A percentile compares a stretch with the other conserved stretches of the same genome.
Evolutionary conservation across 2,329 filamentous ascomycete species (phyloP).

Genomic region (Clarireedia homoeocarpa): DNA sequence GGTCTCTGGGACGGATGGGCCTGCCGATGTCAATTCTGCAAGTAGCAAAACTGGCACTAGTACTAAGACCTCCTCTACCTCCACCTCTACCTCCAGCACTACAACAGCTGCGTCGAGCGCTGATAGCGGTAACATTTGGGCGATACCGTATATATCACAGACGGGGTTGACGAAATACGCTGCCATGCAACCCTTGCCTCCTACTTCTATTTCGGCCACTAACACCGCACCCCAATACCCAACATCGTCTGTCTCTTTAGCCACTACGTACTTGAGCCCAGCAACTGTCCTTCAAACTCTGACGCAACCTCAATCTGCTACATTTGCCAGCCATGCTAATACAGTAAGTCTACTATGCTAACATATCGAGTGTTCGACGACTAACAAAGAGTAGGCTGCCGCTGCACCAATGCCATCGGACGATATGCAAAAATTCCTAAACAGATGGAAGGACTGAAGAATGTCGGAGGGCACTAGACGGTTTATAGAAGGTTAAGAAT

Average conservation of each 20-base stretch:
- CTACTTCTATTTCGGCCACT: conserved; percentile 32
- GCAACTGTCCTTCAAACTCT: conserved; percentile 30
- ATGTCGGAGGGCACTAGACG: not conserved
- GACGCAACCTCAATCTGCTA: conserved; percentile 30
- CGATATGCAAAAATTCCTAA: conserved; percentile 31
- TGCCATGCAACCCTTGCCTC: conserved; percentile 33
- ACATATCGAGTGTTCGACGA: not conserved
- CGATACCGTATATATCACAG: conserved; percentile 30
- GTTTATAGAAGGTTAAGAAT: not conserved
- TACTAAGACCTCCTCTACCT: not conserved
- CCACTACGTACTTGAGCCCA: conserved; percentile 27
- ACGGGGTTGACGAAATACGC: conserved; percentile 32
- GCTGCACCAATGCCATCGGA: conserved; percentile 27
- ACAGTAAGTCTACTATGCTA: conserved; percentile 24
- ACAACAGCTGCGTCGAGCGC: conserved; percentile 5
- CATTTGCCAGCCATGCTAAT: conserved; percentile 30
- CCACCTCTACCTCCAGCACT: not conserved
- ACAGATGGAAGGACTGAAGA: conserved; percentile 32
- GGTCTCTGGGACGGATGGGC: conserved; percentile 33
- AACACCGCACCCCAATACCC: conserved; percentile 30
- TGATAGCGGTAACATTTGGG: conserved; percentile 19
- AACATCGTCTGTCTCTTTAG: conserved; percentile 30
- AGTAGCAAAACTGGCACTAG: not conserved
- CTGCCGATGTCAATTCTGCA: conserved; percentile 21
- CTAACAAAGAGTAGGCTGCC: conserved; percentile 23